Conservation (phyloP, 768 basidiomycete genomes). For the Pluteus cervinus region DNA sequence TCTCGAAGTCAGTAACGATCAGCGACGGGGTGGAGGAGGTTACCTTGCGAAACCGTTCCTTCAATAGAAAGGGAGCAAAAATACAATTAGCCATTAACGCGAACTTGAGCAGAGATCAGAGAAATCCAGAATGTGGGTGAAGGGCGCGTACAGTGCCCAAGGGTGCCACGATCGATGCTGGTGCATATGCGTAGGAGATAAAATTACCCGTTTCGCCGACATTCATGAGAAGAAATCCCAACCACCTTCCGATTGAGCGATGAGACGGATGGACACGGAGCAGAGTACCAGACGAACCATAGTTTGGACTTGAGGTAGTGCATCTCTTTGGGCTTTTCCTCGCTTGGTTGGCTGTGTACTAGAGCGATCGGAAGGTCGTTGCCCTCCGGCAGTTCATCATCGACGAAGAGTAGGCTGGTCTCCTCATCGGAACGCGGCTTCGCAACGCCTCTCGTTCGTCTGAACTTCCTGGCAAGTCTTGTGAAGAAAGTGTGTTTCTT, state of each 20-base stretch:
- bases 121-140: conserved; percentile 5
- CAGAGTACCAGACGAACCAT: conserved; percentile 59
- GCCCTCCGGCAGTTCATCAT: no score
- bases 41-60: conserved; percentile 78
- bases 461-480: no score
- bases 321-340: conserved; percentile 47
- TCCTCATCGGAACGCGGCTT: no score
- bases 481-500: no score
- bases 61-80: conserved; percentile 81
- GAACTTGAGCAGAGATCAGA: conserved; percentile 41
- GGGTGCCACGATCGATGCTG: conserved; percentile 90
- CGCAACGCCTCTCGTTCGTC: no score
- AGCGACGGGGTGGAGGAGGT: conserved; percentile 14
- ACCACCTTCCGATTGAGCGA: conserved; percentile 79
- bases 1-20: conserved; percentile 10
- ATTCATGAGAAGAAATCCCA: conserved; percentile 84
- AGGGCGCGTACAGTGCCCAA: conserved; percentile 81
- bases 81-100: conserved; percentile 94
- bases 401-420: no score
- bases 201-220: conserved; percentile 90
- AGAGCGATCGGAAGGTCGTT: no score
- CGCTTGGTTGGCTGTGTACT: no score
- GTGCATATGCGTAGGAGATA: conserved; percentile 83
- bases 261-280: no score
- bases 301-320: conserved; percentile 81